A percentile compares a stretch with the other conserved stretches of the same genome.
Conservation (phyloP, 2,329 filamentous ascomycete species). For the Epichloe bromicola region DNA sequence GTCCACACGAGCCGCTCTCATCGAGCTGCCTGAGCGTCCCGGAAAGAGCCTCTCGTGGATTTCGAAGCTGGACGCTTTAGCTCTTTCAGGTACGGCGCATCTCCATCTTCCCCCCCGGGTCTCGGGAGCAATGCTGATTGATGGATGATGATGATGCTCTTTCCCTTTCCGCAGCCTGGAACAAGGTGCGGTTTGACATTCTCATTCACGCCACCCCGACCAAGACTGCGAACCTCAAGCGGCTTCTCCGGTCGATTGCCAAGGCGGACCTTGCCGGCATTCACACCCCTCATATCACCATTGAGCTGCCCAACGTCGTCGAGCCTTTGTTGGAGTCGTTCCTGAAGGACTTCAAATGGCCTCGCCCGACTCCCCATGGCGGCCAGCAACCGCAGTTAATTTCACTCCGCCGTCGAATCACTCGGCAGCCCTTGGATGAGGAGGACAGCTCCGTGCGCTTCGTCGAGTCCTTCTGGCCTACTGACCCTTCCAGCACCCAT, state of each 20-base stretch:
- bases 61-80: conserved; percentile 58
- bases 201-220: conserved; percentile 61
- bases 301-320: conserved; percentile 65
- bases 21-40: conserved; percentile 57
- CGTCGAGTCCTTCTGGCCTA: conserved; percentile 80
- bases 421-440: conserved; percentile 42
- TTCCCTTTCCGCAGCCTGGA: conserved; percentile 47
- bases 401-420: conserved; percentile 62
- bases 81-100: conserved; percentile 44
- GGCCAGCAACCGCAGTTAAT: conserved; percentile 39
- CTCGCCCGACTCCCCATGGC: conserved; percentile 29
- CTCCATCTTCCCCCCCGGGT: neutral
- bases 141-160: too few relatives aligned
- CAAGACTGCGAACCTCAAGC: conserved; percentile 61
- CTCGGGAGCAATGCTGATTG: conserved; percentile 4
- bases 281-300: conserved; percentile 63
- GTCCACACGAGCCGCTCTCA: conserved; percentile 45
- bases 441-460: conserved; percentile 64
- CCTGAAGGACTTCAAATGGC: conserved; percentile 55
- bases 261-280: conserved; percentile 63
- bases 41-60: conserved; percentile 62
- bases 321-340: conserved; percentile 53
- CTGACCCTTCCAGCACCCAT: conserved; percentile 49
- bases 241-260: conserved; percentile 64
- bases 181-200: conserved; percentile 66